phyloP scores from a whole-genome alignment of 805 yeast genomes.

The Maudiozyma pseudohumilis region DNA sequence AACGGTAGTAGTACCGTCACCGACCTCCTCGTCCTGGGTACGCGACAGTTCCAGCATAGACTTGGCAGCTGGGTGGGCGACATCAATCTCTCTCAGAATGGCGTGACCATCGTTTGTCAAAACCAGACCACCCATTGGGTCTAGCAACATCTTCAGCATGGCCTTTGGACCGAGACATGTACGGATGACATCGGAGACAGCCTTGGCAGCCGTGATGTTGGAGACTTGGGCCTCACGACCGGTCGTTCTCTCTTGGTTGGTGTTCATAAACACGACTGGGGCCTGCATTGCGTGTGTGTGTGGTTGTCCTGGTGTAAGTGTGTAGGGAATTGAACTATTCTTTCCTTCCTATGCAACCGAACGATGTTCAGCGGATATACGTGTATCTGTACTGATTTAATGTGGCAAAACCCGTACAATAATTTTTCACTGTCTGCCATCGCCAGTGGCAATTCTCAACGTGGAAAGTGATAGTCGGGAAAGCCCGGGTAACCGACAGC shows the following conservation, averaged over 20 bases:
- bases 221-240: slow-evolving; percentile 97
- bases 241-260: slow-evolving; percentile 84
- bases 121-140: slow-evolving; percentile 91
- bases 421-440: too few relatives aligned
- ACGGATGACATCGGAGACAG: slow-evolving; percentile 94
- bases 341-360: too few relatives aligned
- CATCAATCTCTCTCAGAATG: slow-evolving; percentile 91
- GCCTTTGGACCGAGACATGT: slow-evolving; percentile 99
- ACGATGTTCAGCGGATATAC: too few relatives aligned
- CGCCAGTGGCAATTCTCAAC: too few relatives aligned
- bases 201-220: slow-evolving; percentile 98
- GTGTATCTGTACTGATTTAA: too few relatives aligned
- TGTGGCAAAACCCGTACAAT: too few relatives aligned
- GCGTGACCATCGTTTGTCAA: slow-evolving; percentile 99
- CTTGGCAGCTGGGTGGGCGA: slow-evolving; percentile 98
- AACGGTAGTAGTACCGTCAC: slow-evolving; percentile 97
- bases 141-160: slow-evolving; percentile 94
- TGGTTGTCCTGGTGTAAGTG: too few relatives aligned
- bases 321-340: too few relatives aligned
- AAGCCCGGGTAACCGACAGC: too few relatives aligned
- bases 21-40: slow-evolving; percentile 97
- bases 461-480: too few relatives aligned
- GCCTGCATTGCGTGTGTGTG: too few relatives aligned
- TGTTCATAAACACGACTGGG: slow-evolving; percentile 76
- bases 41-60: slow-evolving; percentile 94